Percentiles rank a stretch among this genome's conserved stretches.
Conservation (phyloP, 169 alveolate genomes). For the Plasmodium sp. region DNA sequence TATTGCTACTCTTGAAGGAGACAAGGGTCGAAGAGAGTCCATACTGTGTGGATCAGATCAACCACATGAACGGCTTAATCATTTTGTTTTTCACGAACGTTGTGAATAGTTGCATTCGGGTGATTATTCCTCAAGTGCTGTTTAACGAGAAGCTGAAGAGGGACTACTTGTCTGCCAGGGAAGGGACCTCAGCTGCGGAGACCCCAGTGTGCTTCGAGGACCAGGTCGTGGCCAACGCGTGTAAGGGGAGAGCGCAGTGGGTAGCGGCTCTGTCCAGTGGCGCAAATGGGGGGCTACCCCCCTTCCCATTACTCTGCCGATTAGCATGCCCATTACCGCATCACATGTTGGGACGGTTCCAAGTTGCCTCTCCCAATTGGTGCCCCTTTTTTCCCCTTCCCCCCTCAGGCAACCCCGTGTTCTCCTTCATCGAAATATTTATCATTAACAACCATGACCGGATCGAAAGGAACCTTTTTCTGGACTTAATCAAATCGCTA, state of each 20-base stretch:
- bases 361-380: neutral
- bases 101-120: conserved; percentile 33
- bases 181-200: neutral
- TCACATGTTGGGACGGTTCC: too few species aligned
- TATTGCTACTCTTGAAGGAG: conserved; percentile 43
- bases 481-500: conserved; percentile 47
- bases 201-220: conserved; percentile 9
- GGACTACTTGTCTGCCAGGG: conserved; percentile 20
- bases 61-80: conserved; percentile 42
- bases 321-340: too few species aligned
- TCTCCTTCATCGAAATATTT: conserved; percentile 60
- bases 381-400: neutral
- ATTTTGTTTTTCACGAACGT: conserved; percentile 37
- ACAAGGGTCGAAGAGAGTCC: conserved; percentile 25
- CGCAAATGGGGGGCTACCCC: neutral
- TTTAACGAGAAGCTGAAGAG: conserved; percentile 31
- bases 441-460: conserved; percentile 38
- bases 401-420: conserved; percentile 44
- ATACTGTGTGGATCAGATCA: conserved; percentile 28
- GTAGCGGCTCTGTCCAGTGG: neutral
- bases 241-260: neutral
- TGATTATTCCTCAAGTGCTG: conserved; percentile 37
- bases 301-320: neutral
- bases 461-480: conserved; percentile 35
- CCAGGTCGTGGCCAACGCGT: conserved; percentile 44